Evolutionary conservation across 257 asterid genomes (phyloP).

Genomic region (Solanum pinnatisectum): DNA sequence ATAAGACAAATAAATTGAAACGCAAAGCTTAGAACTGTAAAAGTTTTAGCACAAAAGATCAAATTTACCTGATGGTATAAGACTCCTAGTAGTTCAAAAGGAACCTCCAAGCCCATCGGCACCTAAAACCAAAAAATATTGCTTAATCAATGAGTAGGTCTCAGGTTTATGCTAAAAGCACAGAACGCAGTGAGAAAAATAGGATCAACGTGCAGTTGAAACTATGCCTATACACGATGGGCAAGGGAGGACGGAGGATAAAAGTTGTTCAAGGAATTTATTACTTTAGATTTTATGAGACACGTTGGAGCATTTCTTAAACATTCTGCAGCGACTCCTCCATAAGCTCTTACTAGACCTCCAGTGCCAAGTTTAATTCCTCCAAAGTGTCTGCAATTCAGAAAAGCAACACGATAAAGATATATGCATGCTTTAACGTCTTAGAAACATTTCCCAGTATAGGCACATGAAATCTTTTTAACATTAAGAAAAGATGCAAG

Average conservation of each 20-base stretch:
- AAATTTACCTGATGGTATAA: constrained; percentile 77
- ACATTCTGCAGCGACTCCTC: constrained; percentile 87
- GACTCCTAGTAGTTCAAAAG: constrained; percentile 72
- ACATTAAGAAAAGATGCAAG: neutral
- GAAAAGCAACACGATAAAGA: neutral
- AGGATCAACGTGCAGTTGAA: neutral
- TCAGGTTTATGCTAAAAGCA: neutral
- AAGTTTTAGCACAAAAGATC: neutral
- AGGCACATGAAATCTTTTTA: neutral
- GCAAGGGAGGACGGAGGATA: neutral
- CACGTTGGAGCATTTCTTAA: constrained; percentile 73
- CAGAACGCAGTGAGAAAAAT: neutral
- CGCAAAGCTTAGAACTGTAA: neutral
- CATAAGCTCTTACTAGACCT: constrained; percentile 93
- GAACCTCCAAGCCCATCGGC: constrained; percentile 77
- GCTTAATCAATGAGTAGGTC: neutral
- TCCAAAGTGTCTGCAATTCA: constrained; percentile 57
- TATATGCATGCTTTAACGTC: neutral
- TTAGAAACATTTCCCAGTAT: neutral
- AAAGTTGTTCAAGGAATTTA: neutral
- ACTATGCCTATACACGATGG: neutral
- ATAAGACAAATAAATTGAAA: neutral
- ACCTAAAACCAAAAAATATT: constrained; percentile 31
- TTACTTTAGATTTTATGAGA: constrained; percentile 76
- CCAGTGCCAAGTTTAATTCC: constrained; percentile 99